These are phyloP conservation scores for Malus hybrid DNA, from an alignment of 331 rosid genomes.

Conservation along the genomic window DNA sequence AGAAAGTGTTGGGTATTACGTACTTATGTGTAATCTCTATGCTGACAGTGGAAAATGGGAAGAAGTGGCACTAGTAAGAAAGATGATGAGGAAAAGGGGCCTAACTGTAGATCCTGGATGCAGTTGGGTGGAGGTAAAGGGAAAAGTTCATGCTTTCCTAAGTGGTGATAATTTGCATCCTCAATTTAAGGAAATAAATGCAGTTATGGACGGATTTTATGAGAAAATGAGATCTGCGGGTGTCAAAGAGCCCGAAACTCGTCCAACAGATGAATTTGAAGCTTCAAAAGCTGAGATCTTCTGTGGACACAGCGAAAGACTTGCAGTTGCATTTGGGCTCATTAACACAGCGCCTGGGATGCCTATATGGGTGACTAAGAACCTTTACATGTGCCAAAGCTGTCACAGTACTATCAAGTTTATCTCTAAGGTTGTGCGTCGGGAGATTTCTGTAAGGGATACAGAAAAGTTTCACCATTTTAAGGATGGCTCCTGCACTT, in stretches of 20 bases:
- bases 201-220: constrained; percentile 60
- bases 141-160: constrained; percentile 84
- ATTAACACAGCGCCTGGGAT: constrained; percentile 75
- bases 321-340: constrained; percentile 67
- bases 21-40: constrained; percentile 69
- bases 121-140: constrained; percentile 88
- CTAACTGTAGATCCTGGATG: constrained; percentile 82
- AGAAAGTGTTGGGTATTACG: constrained; percentile 59
- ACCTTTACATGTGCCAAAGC: constrained; percentile 73
- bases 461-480: constrained; percentile 79
- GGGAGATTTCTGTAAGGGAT: constrained; percentile 83
- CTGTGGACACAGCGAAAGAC: constrained; percentile 93
- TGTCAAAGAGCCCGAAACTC: constrained; percentile 27
- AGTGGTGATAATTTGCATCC: constrained; percentile 68
- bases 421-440: constrained; percentile 63
- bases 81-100: constrained; percentile 63
- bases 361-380: constrained; percentile 86
- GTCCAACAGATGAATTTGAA: constrained; percentile 37
- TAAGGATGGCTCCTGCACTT: constrained; percentile 80
- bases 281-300: constrained; percentile 84
- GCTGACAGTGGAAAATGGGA: constrained; percentile 73
- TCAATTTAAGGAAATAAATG: constrained; percentile 49
- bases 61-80: constrained; percentile 56
- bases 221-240: constrained; percentile 57
- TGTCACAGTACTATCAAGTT: constrained; percentile 69